Evolutionary conservation across 139 green algal species (phyloP).

Genomic region (Coelastrella sp.): DNA sequence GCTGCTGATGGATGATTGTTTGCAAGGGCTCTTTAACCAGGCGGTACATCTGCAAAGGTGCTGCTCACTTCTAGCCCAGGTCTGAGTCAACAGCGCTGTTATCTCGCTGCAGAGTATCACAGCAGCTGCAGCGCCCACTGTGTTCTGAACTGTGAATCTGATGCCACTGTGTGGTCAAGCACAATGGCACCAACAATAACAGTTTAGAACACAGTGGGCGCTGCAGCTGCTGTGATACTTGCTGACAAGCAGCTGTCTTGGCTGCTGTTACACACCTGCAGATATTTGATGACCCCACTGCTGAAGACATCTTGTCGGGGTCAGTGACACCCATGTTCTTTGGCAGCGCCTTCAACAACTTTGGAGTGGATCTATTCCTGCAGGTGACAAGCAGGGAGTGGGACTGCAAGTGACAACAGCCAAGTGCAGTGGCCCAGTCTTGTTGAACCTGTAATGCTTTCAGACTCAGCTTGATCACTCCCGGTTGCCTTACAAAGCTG

Average conservation of each 20-base stretch:
- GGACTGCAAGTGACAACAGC: not conserved
- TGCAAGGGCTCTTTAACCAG: too few species aligned
- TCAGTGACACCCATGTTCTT: constrained; percentile 82
- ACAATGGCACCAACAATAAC: too few species aligned
- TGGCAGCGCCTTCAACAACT: constrained; percentile 82
- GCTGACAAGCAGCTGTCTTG: not conserved
- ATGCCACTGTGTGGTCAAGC: too few species aligned
- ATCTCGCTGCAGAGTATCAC: too few species aligned
- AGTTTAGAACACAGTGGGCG: too few species aligned
- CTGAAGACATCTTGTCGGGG: constrained; percentile 66
- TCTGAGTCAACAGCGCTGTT: too few species aligned
- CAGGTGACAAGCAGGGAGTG: constrained; percentile 42
- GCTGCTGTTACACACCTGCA: constrained; percentile 1
- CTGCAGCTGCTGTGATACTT: not conserved
- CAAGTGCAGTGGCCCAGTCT: not conserved
- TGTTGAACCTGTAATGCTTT: not conserved
- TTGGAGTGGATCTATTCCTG: constrained; percentile 85
- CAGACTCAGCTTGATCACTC: not conserved
- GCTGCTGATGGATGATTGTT: too few species aligned
- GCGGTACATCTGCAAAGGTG: too few species aligned
- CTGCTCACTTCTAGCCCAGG: too few species aligned
- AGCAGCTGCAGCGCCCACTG: too few species aligned
- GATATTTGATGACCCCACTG: constrained; percentile 74
- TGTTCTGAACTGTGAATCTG: too few species aligned
- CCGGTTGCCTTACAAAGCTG: too few species aligned